Evolutionary conservation across 371 early-diverging fungal genomes (phyloP).

Genomic region (Actinomortierella ambigua): DNA sequence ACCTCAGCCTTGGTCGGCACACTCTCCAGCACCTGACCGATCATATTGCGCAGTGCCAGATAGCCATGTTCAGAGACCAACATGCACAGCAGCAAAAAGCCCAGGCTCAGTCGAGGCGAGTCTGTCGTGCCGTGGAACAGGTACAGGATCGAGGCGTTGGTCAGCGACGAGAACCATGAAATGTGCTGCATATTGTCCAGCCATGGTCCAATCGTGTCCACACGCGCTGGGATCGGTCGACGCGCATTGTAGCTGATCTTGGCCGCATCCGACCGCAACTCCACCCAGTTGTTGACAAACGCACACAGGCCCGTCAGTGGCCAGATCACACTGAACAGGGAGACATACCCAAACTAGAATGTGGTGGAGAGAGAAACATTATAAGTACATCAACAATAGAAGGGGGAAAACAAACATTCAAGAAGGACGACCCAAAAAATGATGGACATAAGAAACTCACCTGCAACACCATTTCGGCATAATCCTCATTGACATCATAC

Average conservation of each 20-base stretch:
- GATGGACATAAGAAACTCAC: slow-evolving; percentile 41
- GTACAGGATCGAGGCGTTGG: slow-evolving; percentile 76
- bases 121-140: slow-evolving; percentile 56
- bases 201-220: slow-evolving; percentile 91
- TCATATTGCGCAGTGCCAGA: slow-evolving; percentile 18
- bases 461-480: slow-evolving; percentile 91
- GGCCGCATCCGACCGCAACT: slow-evolving; percentile 86
- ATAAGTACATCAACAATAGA: too few species aligned
- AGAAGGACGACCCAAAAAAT: not conserved
- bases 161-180: slow-evolving; percentile 77
- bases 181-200: slow-evolving; percentile 62
- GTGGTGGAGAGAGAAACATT: not conserved
- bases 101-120: slow-evolving; percentile 22
- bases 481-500: slow-evolving; percentile 87
- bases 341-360: slow-evolving; percentile 77
- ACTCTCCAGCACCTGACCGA: slow-evolving; percentile 25
- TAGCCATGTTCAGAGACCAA: slow-evolving; percentile 41
- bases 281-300: slow-evolving; percentile 87
- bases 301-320: slow-evolving; percentile 82
- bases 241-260: slow-evolving; percentile 72
- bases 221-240: slow-evolving; percentile 78
- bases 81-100: slow-evolving; percentile 25
- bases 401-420: too few species aligned
- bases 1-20: slow-evolving; percentile 39
- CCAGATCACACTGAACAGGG: slow-evolving; percentile 87